A percentile compares a stretch with the other conserved stretches of the same genome.
Conservation (phyloP, 257 asterid species). For the Solanum ahanhuiri region DNA sequence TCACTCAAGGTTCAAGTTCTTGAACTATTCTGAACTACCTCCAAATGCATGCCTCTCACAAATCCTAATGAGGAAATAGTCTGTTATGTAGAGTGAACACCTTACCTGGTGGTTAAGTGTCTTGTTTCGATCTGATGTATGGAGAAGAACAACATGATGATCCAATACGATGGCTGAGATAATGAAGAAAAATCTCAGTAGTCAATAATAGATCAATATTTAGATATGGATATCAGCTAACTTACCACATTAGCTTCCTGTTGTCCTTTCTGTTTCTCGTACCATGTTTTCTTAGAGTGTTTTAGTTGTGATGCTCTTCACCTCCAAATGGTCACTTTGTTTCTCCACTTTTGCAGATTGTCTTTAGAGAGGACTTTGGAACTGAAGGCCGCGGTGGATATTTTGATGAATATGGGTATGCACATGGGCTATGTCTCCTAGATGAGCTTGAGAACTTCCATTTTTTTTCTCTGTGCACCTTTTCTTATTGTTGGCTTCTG, state of each 20-base stretch:
- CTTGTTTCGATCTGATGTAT: not conserved
- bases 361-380: slow-evolving; percentile 98
- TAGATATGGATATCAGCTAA: not conserved
- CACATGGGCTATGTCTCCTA: not conserved
- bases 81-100: not conserved
- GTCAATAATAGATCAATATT: not conserved
- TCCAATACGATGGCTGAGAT: not conserved
- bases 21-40: not conserved
- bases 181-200: not conserved
- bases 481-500: not conserved
- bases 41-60: not conserved
- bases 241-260: not conserved
- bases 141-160: not conserved
- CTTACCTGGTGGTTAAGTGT: not conserved
- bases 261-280: not conserved
- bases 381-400: slow-evolving; percentile 99
- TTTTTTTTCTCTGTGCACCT: not conserved
- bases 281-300: not conserved
- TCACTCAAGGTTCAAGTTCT: not conserved
- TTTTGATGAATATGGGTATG: slow-evolving; percentile 95
- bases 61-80: not conserved
- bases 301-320: not conserved
- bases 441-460: not conserved
- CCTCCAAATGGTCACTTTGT: not conserved
- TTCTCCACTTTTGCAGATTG: slow-evolving; percentile 47